phyloP scores from a whole-genome alignment of 2,329 filamentous ascomycete species.

The Beauveria brongniartii region DNA sequence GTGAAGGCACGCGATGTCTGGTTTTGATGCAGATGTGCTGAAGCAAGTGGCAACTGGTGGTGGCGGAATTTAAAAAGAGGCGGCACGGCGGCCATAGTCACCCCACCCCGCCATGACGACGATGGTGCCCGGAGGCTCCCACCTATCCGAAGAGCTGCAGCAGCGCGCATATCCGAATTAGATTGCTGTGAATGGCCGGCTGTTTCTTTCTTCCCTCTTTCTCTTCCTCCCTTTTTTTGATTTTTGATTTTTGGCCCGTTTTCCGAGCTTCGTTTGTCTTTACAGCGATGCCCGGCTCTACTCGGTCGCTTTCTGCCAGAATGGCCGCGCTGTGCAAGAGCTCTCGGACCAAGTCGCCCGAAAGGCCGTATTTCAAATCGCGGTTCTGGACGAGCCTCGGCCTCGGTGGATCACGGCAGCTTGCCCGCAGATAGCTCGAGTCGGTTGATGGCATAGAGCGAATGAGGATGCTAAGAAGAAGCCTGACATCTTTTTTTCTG shows the following conservation, averaged over 20 bases:
- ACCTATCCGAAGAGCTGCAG: background rate
- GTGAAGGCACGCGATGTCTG: background rate
- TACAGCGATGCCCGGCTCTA: background rate
- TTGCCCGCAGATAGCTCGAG: background rate
- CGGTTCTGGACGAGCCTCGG: background rate
- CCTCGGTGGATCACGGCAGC: constrained; percentile 6
- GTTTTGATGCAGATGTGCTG: background rate
- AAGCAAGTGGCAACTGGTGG: background rate
- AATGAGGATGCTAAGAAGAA: constrained; percentile 2
- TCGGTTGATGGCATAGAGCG: background rate
- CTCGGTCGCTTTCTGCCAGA: background rate
- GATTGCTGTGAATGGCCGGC: background rate
- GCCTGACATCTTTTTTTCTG: background rate
- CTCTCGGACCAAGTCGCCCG: background rate
- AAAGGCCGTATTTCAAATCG: background rate
- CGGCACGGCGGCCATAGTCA: background rate
- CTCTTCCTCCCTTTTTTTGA: background rate
- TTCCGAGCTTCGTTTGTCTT: background rate
- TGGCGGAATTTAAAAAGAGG: background rate
- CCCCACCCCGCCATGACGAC: constrained; percentile 7
- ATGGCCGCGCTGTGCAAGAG: background rate
- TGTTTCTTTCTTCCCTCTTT: background rate
- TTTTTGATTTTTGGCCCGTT: background rate
- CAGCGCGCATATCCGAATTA: background rate
- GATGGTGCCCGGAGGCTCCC: constrained; percentile 2